Percentiles rank a stretch among this genome's conserved stretches.
Conservation (phyloP, 75 land plant genomes). For the Cryptomeria japonica region DNA sequence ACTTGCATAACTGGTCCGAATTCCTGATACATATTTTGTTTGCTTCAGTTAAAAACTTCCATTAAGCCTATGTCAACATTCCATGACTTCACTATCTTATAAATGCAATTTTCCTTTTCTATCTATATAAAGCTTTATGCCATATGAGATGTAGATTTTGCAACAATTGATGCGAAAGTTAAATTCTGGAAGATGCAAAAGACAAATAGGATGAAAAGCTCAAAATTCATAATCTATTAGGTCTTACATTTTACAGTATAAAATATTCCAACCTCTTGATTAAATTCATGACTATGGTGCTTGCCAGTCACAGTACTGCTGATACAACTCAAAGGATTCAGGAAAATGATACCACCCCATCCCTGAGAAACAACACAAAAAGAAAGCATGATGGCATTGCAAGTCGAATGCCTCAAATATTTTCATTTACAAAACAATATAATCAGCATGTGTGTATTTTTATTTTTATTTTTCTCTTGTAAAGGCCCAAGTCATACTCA, state of each 20-base stretch:
- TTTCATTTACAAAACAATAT: not conserved
- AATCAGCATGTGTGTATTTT: not conserved
- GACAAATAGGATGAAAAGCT: not conserved
- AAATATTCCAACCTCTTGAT: constrained; percentile 47
- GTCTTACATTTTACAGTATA: not conserved
- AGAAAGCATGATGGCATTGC: not conserved
- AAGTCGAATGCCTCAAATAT: not conserved
- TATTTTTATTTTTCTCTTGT: not conserved
- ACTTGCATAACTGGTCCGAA: constrained; percentile 67
- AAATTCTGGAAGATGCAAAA: not conserved
- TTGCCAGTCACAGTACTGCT: constrained; percentile 12
- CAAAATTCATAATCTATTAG: not conserved
- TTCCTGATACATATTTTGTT: constrained; percentile 53
- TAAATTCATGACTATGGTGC: constrained; percentile 30
- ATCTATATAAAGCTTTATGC: not conserved
- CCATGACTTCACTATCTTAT: not conserved
- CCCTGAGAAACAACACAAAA: constrained; percentile 43
- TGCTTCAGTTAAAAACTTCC: not conserved
- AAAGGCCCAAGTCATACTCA: constrained; percentile 28
- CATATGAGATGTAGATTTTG: not conserved
- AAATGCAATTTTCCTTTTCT: not conserved
- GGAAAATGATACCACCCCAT: constrained; percentile 92
- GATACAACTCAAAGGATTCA: constrained; percentile 73
- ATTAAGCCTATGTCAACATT: not conserved
- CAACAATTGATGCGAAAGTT: not conserved